phyloP scores from a whole-genome alignment of 2,329 filamentous ascomycete species.

The Paecilomyces sp. region DNA sequence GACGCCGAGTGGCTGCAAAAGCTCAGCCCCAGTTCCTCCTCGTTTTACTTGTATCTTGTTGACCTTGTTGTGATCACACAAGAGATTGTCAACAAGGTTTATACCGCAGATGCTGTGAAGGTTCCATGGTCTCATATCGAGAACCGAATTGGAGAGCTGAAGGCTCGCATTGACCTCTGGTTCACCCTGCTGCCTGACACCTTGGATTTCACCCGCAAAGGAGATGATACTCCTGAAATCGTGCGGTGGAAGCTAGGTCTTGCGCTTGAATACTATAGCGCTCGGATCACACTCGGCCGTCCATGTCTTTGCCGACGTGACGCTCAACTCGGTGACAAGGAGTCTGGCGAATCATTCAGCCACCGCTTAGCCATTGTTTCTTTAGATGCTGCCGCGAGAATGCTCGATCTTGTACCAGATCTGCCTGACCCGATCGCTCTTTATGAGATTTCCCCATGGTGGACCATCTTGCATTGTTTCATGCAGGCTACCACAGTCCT shows the following conservation, averaged over 20 bases:
- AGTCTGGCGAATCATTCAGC: conserved; percentile 23
- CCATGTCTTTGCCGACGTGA: conserved; percentile 41
- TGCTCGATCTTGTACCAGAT: conserved; percentile 37
- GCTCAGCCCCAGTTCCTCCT: conserved; percentile 18
- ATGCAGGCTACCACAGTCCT: conserved; percentile 39
- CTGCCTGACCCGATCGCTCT: conserved; percentile 33
- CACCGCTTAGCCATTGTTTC: conserved; percentile 32
- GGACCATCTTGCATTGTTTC: conserved; percentile 38
- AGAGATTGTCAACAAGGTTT: conserved; percentile 35
- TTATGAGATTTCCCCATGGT: conserved; percentile 37
- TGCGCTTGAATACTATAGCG: conserved; percentile 39
- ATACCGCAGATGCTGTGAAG: conserved; percentile 31
- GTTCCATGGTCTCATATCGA: conserved; percentile 36
- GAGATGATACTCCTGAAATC: conserved; percentile 23
- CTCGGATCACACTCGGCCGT: conserved; percentile 36
- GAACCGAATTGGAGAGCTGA: conserved; percentile 30
- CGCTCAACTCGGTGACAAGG: conserved; percentile 17
- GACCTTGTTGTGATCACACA: conserved; percentile 34
- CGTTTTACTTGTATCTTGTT: conserved; percentile 33
- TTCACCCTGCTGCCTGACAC: conserved; percentile 25
- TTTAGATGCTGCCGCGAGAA: conserved; percentile 30
- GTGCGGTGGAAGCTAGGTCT: conserved; percentile 33
- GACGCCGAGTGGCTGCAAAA: conserved; percentile 29
- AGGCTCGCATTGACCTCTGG: conserved; percentile 33
- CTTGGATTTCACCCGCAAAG: conserved; percentile 31